Evolutionary conservation across 1,139 yeast species (phyloP), one percentile per base, ranked within the genome.

Genomic region (Taphrina deformans): DNA sequence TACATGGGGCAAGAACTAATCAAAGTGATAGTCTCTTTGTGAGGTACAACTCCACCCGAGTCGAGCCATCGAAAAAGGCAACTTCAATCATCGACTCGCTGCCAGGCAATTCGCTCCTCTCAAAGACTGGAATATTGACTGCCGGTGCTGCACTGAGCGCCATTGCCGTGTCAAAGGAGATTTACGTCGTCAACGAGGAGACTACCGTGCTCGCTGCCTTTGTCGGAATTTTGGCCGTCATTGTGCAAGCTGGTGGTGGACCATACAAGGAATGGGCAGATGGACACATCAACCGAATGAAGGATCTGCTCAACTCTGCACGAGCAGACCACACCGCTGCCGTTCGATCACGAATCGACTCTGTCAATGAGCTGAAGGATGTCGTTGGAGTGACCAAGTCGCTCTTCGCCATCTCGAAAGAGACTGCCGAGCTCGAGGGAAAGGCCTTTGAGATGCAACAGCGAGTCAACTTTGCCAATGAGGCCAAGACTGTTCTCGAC

Each of bases 81-180:
- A 79, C 84, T 75, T 85, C 97, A 68, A 86, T 93, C 78, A 84
- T 93, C 74, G 92, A 89, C 74, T 90, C 97, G 71, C 81, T 93
- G 73, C 99, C 99, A 77, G 97, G 97, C 77, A 88, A 85, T 85
- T 85, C 85, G 75, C 82, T 85, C 73, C 79, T 93, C 73, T 85
- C 97, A 72, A 93, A 93, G 85, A 91, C 97, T 71, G 97, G 97
- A 75, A 84, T 92, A 75, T 82, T 93, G 76, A 97, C 97, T 74
- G 91, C 99, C 68, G 85, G 92, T 69, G 86, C 97, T 67, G 98
- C 97, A 68, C 97, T 96, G 68, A 87, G 96, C 70, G 79, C 92
- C 72, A 93, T 91, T 80, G 97, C 97, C 72, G 86, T 95, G 75
- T 88, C 97, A 74, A 90, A 89, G 80, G 96, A 91, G 78, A 83